Conservation (phyloP, 1,284 basidiomycete species). For the Lentinula novae-zelandiae region DNA sequence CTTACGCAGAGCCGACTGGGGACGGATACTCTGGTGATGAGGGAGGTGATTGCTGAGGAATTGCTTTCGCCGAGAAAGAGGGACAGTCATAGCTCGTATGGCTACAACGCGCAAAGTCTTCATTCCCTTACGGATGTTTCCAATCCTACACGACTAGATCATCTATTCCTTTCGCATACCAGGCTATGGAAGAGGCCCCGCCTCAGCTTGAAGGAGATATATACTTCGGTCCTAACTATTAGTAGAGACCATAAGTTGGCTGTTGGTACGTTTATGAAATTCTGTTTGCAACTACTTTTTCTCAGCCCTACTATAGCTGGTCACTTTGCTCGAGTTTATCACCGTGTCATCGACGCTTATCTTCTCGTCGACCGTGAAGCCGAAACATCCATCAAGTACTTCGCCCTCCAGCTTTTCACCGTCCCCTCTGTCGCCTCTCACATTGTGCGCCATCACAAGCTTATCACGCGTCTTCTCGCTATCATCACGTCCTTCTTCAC, state of each 20-base stretch:
- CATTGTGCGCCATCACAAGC: slow-evolving; percentile 70
- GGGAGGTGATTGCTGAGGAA: slow-evolving; percentile 70
- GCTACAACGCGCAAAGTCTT: slow-evolving; percentile 30
- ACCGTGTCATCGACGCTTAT: slow-evolving; percentile 86
- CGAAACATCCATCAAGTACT: slow-evolving; percentile 90
- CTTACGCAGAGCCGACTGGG: slow-evolving; percentile 71
- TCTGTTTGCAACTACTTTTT: neutral
- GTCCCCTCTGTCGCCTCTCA: slow-evolving; percentile 81
- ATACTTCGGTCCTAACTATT: slow-evolving; percentile 73
- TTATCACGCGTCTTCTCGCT: slow-evolving; percentile 74
- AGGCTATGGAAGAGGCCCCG: slow-evolving; percentile 84
- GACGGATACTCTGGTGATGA: slow-evolving; percentile 62
- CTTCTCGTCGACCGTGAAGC: slow-evolving; percentile 89
- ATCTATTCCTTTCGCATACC: slow-evolving; percentile 75
- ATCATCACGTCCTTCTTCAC: slow-evolving; percentile 89
- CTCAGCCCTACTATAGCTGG: slow-evolving; percentile 48
- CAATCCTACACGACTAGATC: slow-evolving; percentile 64
- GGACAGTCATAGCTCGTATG: slow-evolving; percentile 34
- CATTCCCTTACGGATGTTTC: slow-evolving; percentile 48
- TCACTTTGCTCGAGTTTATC: slow-evolving; percentile 83
- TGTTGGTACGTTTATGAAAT: slow-evolving; percentile 49
- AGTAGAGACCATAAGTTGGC: slow-evolving; percentile 75
- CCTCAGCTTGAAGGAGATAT: slow-evolving; percentile 77
- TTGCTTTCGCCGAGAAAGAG: slow-evolving; percentile 59
- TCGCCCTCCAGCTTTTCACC: slow-evolving; percentile 88